A percentile compares a stretch with the other conserved stretches of the same genome.
These are phyloP conservation scores for Purshia tridentata DNA, from an alignment of 306 rosid species.

Conservation along the genomic window DNA sequence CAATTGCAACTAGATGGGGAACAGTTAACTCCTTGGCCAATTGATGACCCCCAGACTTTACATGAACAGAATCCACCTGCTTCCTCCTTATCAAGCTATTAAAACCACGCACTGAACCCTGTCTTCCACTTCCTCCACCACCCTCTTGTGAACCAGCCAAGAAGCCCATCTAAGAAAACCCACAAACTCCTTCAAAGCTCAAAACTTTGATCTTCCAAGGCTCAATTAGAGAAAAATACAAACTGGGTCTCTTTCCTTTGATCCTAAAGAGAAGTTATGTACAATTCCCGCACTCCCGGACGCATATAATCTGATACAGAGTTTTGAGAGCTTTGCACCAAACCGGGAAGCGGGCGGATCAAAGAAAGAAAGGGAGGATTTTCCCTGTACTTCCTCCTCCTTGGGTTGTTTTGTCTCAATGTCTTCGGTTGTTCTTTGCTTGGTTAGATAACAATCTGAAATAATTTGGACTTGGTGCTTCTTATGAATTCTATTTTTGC, in stretches of 20 bases:
- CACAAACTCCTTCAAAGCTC: background rate
- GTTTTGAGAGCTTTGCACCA: background rate
- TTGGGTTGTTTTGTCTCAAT: background rate
- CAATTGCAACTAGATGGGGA: slow-evolving; percentile 73
- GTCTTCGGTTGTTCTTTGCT: background rate
- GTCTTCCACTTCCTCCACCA: slow-evolving; percentile 30
- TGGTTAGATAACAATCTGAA: background rate
- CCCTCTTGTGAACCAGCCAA: slow-evolving; percentile 42
- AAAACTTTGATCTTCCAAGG: background rate
- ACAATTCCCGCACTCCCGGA: slow-evolving; percentile 15
- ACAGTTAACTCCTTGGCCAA: slow-evolving; percentile 82
- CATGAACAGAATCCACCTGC: slow-evolving; percentile 63
- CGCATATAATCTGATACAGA: background rate
- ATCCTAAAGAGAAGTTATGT: background rate
- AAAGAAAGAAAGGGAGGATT: background rate
- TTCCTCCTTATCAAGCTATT: slow-evolving; percentile 65
- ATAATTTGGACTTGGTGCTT: background rate
- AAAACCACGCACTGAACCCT: slow-evolving; percentile 46
- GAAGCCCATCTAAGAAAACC: slow-evolving; percentile 49
- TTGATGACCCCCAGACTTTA: slow-evolving; percentile 34
- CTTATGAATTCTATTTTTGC: background rate
- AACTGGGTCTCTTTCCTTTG: background rate
- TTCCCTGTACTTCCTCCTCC: background rate
- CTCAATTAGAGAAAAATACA: background rate
- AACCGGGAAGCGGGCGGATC: slow-evolving; percentile 6